Conservation (phyloP, 1,284 basidiomycete species). For the Leucoagaricus sp. region DNA sequence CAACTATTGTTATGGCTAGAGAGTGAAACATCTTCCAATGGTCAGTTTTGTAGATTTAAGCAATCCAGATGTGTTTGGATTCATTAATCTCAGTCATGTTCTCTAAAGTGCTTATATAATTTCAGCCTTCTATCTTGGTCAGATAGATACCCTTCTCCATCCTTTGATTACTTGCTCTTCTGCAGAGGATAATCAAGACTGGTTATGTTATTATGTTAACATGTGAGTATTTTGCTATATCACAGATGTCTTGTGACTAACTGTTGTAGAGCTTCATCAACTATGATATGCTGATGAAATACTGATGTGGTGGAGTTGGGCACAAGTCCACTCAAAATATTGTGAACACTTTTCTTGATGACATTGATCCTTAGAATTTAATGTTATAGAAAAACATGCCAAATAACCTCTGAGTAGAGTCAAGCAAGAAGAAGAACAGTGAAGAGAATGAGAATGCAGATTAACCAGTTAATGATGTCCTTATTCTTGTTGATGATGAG, state of each 20-base stretch:
- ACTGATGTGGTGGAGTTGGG: conserved; percentile 6
- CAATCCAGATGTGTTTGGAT: background rate
- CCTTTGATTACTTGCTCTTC: background rate
- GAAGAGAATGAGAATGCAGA: too few relatives aligned
- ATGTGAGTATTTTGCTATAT: background rate
- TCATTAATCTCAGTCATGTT: background rate
- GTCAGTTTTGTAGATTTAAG: background rate
- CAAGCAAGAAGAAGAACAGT: too few relatives aligned
- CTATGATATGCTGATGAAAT: conserved; percentile 29
- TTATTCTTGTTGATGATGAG: too few relatives aligned
- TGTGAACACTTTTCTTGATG: background rate
- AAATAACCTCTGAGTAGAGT: too few relatives aligned
- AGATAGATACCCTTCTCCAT: background rate
- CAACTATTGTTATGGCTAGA: conserved; percentile 17
- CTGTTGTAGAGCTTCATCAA: conserved; percentile 29
- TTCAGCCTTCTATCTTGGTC: background rate
- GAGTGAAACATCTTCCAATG: background rate
- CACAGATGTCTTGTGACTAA: conserved; percentile 8
- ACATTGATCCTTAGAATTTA: conserved; percentile 4
- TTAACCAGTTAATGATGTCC: too few relatives aligned
- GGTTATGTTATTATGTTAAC: background rate
- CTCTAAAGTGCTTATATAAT: background rate
- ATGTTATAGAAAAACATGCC: too few relatives aligned
- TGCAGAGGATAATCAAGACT: background rate
- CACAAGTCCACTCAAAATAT: conserved; percentile 1